phyloP scores from a whole-genome alignment of 1,284 basidiomycete species.

The Ustilago trichophora region DNA sequence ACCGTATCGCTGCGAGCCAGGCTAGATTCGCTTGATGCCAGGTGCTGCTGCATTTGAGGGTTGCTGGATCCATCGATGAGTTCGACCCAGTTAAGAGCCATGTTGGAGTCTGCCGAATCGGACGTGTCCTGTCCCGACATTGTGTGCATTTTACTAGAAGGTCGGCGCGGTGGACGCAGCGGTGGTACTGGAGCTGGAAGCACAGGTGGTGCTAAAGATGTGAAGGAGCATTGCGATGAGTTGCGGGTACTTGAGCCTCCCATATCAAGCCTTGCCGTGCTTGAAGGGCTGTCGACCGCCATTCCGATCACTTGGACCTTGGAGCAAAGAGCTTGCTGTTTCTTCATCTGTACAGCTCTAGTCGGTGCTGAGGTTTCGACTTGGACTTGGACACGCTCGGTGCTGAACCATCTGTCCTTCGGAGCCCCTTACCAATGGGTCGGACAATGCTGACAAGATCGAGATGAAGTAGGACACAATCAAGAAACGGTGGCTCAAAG shows the following conservation, averaged over 20 bases:
- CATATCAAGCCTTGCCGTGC: background rate
- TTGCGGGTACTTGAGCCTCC: slow-evolving; percentile 1
- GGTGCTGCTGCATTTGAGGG: background rate
- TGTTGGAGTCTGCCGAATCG: slow-evolving; percentile 5
- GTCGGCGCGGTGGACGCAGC: slow-evolving; percentile 13
- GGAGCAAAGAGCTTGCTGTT: background rate
- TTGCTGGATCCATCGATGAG: background rate
- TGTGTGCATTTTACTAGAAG: background rate
- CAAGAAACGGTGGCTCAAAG: no score
- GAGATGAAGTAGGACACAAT: no score
- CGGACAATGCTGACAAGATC: background rate
- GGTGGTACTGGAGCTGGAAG: slow-evolving; percentile 25
- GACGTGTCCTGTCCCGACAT: background rate
- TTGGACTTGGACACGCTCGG: background rate
- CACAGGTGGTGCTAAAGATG: slow-evolving; percentile 17
- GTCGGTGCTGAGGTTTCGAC: background rate
- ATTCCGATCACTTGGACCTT: slow-evolving; percentile 13
- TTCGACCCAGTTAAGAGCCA: background rate
- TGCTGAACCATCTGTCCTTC: no score
- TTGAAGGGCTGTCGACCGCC: background rate
- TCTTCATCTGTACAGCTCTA: background rate
- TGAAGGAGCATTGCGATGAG: slow-evolving; percentile 17
- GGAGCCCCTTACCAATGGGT: no score
- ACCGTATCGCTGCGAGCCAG: background rate
- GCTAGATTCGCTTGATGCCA: background rate